Conservation (phyloP, 2,329 filamentous ascomycete genomes). For the Plenodomus tracheiphilus region DNA sequence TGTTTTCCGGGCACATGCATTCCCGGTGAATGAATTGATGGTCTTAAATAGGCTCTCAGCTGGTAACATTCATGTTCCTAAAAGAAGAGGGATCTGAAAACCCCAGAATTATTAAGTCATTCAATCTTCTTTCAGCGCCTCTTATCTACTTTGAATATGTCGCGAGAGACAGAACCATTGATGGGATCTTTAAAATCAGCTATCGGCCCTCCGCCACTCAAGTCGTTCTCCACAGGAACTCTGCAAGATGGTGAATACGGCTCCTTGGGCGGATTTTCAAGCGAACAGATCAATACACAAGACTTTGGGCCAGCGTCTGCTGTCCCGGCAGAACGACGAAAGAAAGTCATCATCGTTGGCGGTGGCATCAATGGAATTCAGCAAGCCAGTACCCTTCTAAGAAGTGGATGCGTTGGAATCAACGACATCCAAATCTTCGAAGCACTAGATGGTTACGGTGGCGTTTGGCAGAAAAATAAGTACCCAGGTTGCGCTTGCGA, state of each 20-base stretch:
- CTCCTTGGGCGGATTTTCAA: neutral
- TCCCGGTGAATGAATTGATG: no score
- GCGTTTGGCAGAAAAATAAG: conserved; percentile 44
- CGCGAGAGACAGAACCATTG: no score
- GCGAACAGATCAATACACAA: neutral
- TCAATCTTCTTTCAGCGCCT: no score
- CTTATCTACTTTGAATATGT: no score
- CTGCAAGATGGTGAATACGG: neutral
- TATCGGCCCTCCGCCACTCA: neutral
- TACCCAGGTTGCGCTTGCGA: conserved; percentile 43
- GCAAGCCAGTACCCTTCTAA: conserved; percentile 1
- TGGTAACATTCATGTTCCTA: no score
- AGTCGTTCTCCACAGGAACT: neutral
- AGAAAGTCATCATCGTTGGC: conserved; percentile 1
- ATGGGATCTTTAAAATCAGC: no score
- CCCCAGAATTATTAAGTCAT: no score
- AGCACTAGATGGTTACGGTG: conserved; percentile 22
- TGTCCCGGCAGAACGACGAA: neutral
- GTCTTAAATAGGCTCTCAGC: no score
- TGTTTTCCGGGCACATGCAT: no score
- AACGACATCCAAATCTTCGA: conserved; percentile 2
- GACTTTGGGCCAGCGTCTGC: no score
- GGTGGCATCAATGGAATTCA: neutral
- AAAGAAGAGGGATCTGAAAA: no score
- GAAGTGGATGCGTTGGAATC: neutral